Evolutionary conservation across 352 stramenopile species (phyloP).

Genomic region (Pythium sp.): DNA sequence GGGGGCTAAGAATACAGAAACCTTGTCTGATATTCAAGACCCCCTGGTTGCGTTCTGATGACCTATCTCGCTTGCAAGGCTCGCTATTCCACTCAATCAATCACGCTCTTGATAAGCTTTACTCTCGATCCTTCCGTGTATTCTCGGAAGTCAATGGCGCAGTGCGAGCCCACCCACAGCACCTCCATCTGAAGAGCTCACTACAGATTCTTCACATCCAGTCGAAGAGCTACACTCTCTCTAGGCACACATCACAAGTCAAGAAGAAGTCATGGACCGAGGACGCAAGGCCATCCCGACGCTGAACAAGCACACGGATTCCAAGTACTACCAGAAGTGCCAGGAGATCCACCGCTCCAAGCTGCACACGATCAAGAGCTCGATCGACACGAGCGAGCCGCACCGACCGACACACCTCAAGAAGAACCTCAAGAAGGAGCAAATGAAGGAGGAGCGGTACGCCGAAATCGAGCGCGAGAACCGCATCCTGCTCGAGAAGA

Average conservation of each 20-base stretch:
- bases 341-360: conserved; percentile 82
- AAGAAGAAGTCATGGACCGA: conserved; percentile 55
- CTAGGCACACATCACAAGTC: neutral
- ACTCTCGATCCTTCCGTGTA: neutral
- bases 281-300: conserved; percentile 83
- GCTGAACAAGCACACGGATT: conserved; percentile 86
- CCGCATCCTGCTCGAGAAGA: conserved; percentile 96
- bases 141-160: neutral
- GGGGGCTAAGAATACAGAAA: conserved; percentile 5
- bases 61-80: neutral
- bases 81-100: neutral
- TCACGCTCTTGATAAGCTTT: neutral
- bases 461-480: conserved; percentile 96
- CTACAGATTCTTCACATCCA: conserved; percentile 6
- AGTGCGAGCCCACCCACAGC: neutral
- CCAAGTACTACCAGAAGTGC: conserved; percentile 85
- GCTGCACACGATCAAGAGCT: conserved; percentile 89
- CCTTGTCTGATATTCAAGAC: neutral
- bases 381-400: conserved; percentile 93
- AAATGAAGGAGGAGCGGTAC: conserved; percentile 95
- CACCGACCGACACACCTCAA: conserved; percentile 89
- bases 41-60: neutral
- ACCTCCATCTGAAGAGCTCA: neutral
- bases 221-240: conserved; percentile 2
- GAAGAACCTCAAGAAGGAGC: conserved; percentile 97